Base-by-base conservation (phyloP, 306 rosid species). In the Prinsepia uniflora region DNA sequence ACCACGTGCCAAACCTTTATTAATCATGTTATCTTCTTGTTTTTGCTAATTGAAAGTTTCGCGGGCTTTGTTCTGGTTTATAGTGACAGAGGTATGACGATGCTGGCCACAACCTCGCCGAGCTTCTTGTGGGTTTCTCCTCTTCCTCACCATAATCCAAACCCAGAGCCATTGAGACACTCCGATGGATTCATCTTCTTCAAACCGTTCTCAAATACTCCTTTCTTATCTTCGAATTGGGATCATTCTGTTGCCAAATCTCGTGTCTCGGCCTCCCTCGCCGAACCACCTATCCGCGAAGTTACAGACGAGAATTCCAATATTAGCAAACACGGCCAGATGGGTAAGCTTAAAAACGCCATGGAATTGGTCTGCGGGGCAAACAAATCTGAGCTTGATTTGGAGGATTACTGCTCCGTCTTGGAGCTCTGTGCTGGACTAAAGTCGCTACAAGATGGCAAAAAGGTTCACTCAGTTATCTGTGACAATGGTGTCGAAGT, bases 381-480 rank as follows among this genome's bases (percentile, higher is more conserved):
- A 13, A 18, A 75, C 75, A 87, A 72, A 10, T 58, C 77, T 8
- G 77, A 90, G 64, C 85, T 86, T 77, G 83, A 73, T 64, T 48
- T 78, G 81, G 78, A 72, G 4, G 65, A 81, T 70, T 90, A 82
- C 50, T 82, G 89, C 69, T 71, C 82, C n/a, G 62, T 84, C n/a
- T 74, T 87, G 82, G 93, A 90, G 88, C 96, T 90, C 24, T 90
- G 96, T 66, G 93, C 93, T 36, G 81, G 78, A 63, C 69, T 17
- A 0, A 86, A 74, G 49, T 84, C 88, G 39, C 74, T 90, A 69
- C 77, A 80, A 79, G 84, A 87, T 57, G 96, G 96, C 12, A 84
- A 70, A 79, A 70, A 8, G 79, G 87, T 87, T 46, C 88, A 84
- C 75, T 85, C 89, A 0, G 48, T 90, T 62, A 80, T 86, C 20